Percentiles rank a stretch among this genome's conserved stretches.
These are phyloP conservation scores for Polysphondylium violaceum DNA, from an alignment of 78 protist genomes.

Conservation along the genomic window DNA sequence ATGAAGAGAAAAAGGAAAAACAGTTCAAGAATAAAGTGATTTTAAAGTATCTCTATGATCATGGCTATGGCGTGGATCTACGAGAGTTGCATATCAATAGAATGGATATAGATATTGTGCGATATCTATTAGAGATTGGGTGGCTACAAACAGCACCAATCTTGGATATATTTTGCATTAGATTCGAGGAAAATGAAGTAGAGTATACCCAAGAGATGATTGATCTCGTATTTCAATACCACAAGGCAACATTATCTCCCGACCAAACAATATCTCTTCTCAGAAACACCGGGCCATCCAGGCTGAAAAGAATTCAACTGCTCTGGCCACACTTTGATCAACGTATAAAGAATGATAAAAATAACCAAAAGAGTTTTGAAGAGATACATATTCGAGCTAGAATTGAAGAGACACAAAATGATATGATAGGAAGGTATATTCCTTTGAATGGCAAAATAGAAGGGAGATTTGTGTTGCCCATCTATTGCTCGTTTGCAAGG, in stretches of 20 bases:
- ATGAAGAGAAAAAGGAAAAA: not conserved
- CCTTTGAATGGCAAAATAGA: not conserved
- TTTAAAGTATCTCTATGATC: not conserved
- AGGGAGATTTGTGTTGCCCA: not conserved
- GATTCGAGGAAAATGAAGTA: not conserved
- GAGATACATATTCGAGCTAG: too few species aligned
- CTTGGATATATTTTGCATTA: too few species aligned
- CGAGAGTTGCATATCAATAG: not conserved
- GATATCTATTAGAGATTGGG: not conserved
- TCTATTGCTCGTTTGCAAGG: not conserved
- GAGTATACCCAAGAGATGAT: not conserved
- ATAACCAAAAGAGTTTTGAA: not conserved
- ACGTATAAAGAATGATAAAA: not conserved
- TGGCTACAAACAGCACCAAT: not conserved
- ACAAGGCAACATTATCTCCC: not conserved
- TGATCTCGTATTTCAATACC: not conserved
- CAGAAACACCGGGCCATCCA: not conserved
- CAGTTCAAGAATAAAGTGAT: not conserved
- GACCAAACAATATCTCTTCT: not conserved
- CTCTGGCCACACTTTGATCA: not conserved
- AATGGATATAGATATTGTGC: not conserved
- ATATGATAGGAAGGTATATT: too few species aligned
- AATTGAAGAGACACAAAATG: not conserved
- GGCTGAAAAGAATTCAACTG: not conserved
- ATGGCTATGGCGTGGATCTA: not conserved